Conservation (phyloP, 2,329 filamentous ascomycete genomes). For the Helminthosporium solani region DNA sequence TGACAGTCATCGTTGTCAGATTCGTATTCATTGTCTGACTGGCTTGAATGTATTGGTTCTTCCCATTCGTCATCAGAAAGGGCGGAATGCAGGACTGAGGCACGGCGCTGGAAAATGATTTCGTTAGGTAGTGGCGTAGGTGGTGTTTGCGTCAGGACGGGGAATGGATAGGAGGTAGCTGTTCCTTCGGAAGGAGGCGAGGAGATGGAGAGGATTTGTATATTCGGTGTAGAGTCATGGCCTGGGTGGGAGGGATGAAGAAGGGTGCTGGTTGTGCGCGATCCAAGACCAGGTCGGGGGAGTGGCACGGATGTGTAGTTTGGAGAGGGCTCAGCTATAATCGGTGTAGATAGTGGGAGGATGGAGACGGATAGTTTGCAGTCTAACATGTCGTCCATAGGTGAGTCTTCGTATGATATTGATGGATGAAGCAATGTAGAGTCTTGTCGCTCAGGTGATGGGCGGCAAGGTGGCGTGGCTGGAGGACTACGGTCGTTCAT, state of each 20-base stretch:
- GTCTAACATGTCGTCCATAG: neutral
- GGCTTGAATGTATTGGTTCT: conserved; percentile 10
- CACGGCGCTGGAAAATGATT: conserved; percentile 5
- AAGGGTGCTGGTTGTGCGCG: conserved; percentile 12
- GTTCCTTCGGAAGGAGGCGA: neutral
- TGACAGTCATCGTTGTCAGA: conserved; percentile 2
- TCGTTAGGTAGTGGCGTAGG: conserved; percentile 8
- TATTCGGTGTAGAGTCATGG: neutral
- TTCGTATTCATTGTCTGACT: conserved; percentile 11
- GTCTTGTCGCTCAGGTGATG: conserved; percentile 3
- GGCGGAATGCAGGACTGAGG: conserved; percentile 10
- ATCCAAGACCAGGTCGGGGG: neutral
- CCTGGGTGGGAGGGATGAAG: conserved; percentile 11
- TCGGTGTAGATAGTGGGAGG: conserved; percentile 5
- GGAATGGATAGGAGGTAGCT: neutral
- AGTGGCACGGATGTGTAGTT: conserved; percentile 1
- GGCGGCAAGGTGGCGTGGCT: no score
- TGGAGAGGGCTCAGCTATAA: neutral
- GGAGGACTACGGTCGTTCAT: conserved; percentile 7
- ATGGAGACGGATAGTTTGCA: conserved; percentile 1
- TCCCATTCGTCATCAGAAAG: conserved; percentile 14
- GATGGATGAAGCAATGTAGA: conserved; percentile 15
- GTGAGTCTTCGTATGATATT: neutral
- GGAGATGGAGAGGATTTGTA: neutral
- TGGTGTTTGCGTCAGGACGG: conserved; percentile 2